Percentiles rank a stretch among this genome's conserved stretches.
phyloP scores from a whole-genome alignment of 148 eudicot species.

The Hydrangea macrophylla region DNA sequence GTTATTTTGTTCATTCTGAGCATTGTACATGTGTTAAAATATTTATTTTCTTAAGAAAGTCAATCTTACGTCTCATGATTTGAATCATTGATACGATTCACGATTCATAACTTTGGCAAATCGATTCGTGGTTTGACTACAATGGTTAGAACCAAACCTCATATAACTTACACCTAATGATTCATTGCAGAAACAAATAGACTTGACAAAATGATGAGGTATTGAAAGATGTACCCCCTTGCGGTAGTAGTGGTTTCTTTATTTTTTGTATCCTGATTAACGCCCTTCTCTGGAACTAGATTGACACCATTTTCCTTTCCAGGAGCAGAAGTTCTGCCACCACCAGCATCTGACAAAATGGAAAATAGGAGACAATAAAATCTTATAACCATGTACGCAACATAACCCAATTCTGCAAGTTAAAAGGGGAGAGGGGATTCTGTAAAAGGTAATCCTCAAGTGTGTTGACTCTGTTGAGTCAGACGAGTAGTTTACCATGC shows the following conservation, averaged over 20 bases:
- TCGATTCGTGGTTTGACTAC: no score
- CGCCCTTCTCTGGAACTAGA: constrained; percentile 36
- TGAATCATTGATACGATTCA: no score
- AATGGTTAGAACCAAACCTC: neutral
- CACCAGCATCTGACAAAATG: constrained; percentile 42
- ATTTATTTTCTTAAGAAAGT: no score
- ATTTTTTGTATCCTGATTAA: constrained; percentile 37
- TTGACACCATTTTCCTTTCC: constrained; percentile 51
- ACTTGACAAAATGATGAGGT: neutral
- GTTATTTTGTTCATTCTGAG: no score
- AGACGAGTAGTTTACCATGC: constrained; percentile 30
- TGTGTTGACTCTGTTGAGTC: no score
- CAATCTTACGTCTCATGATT: no score
- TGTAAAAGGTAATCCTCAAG: neutral
- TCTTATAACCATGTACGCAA: neutral
- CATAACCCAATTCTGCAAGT: neutral
- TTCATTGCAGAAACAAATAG: constrained; percentile 6
- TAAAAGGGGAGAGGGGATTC: neutral
- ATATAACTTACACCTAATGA: neutral
- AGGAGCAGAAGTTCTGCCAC: constrained; percentile 40
- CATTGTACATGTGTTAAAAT: no score
- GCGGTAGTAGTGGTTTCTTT: constrained; percentile 27
- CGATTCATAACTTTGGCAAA: no score
- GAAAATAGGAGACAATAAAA: neutral
- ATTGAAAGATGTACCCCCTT: constrained; percentile 35